Percentiles rank a stretch among this genome's conserved stretches.
Conservation (phyloP, 768 basidiomycete genomes). For the Stropharia rugosoannulata region DNA sequence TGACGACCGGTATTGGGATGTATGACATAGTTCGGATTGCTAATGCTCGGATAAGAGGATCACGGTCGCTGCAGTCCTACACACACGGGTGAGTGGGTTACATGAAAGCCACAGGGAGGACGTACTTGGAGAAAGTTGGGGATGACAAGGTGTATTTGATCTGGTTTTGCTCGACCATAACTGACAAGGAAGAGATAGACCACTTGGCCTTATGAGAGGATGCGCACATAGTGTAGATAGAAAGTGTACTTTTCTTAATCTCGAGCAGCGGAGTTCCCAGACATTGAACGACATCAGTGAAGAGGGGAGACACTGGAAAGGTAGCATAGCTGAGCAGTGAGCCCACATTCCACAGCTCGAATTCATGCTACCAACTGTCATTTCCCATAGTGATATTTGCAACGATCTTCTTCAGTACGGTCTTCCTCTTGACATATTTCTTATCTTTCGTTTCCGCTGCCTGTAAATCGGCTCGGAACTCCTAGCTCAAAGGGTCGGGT, state of each 20-base stretch:
- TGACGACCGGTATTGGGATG: conserved; percentile 89
- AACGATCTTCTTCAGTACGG: conserved; percentile 93
- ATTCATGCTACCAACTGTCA: conserved; percentile 72
- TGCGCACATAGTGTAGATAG: conserved; percentile 2
- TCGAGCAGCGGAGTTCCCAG: conserved; percentile 93
- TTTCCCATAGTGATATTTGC: conserved; percentile 99
- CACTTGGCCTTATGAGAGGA: conserved; percentile 53
- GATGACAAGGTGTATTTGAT: conserved; percentile 90
- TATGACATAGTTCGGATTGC: conserved; percentile 99
- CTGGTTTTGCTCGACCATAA: conserved; percentile 92
- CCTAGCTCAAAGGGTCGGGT: conserved; percentile 39
- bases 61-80: conserved; percentile 94
- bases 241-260: conserved; percentile 92
- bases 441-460: conserved; percentile 95
- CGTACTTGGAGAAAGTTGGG: conserved; percentile 85
- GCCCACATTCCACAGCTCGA: conserved; percentile 20
- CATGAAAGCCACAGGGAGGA: conserved; percentile 2
- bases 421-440: conserved; percentile 92
- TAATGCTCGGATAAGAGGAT: conserved; percentile 94
- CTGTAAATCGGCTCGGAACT: conserved; percentile 89
- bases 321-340: conserved; percentile 19
- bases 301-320: conserved; percentile 82
- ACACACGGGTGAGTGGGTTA: conserved; percentile 2
- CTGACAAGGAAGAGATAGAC: conserved; percentile 97
- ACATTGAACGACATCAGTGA: conserved; percentile 94